A percentile compares a stretch with the other conserved stretches of the same genome.
phyloP scores from a whole-genome alignment of 2,329 filamentous ascomycete genomes.

The Gyromitra esculenta region DNA sequence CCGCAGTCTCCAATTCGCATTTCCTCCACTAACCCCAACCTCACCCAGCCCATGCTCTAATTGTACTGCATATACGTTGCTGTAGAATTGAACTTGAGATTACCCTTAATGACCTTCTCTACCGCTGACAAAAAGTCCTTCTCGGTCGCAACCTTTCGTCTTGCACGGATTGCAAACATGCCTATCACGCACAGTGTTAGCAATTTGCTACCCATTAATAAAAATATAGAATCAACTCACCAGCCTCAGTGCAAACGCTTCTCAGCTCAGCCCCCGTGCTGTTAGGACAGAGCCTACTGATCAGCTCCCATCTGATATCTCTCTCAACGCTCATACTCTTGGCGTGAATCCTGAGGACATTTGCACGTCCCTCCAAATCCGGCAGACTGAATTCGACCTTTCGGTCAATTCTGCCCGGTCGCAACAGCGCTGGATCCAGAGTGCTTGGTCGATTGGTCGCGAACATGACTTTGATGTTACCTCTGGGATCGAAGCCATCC shows the following conservation, averaged over 20 bases:
- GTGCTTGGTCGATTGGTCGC: constrained; percentile 96
- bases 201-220: neutral
- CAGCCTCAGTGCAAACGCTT: constrained; percentile 93
- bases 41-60: constrained; percentile 64
- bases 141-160: constrained; percentile 97
- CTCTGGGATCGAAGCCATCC: constrained; percentile 93
- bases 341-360: constrained; percentile 96
- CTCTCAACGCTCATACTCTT: constrained; percentile 99
- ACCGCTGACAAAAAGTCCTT: constrained; percentile 98
- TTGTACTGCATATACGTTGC: constrained; percentile 99
- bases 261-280: constrained; percentile 94
- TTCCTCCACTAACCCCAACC: constrained; percentile 9
- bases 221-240: constrained; percentile 36
- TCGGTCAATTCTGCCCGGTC: constrained; percentile 94
- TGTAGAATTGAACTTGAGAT: constrained; percentile 99
- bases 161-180: constrained; percentile 95
- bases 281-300: constrained; percentile 95
- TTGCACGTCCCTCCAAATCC: constrained; percentile 95
- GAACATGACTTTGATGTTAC: constrained; percentile 99
- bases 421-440: constrained; percentile 94
- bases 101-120: constrained; percentile 99
- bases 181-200: constrained; percentile 63
- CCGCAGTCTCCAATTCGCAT: constrained; percentile 18
- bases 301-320: constrained; percentile 98
- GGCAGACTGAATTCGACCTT: constrained; percentile 99